Evolutionary conservation across 176 grass and related monocot species (phyloP).

Genomic region (Eremochloa ophiuroides): DNA sequence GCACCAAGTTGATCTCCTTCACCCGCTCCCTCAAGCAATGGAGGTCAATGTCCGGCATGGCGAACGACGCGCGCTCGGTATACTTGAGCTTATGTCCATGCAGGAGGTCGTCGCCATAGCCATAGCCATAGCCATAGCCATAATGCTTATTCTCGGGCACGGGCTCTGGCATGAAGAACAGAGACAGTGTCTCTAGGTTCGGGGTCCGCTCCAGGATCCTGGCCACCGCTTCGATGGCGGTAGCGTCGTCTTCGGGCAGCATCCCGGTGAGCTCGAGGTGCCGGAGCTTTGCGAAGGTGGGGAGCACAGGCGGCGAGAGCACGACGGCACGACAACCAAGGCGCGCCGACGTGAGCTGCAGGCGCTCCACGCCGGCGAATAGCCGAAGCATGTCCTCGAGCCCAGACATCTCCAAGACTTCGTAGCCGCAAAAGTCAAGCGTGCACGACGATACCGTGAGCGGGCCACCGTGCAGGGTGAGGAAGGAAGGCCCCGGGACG

Average conservation of each 20-base stretch:
- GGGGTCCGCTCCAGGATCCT: neutral
- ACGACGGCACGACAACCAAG: neutral
- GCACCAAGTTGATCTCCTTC: conserved; percentile 15
- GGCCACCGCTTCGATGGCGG: neutral
- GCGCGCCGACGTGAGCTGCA: neutral
- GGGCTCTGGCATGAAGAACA: neutral
- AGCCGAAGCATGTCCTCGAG: neutral
- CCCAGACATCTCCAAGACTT: neutral
- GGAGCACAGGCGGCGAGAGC: neutral
- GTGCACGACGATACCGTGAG: neutral
- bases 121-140: no score
- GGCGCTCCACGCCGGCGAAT: neutral
- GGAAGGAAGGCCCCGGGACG: neutral
- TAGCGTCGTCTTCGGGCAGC: neutral
- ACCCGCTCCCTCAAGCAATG: neutral
- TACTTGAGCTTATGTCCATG: conserved; percentile 8
- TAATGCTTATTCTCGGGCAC: neutral
- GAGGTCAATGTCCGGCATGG: neutral
- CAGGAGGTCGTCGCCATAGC: neutral
- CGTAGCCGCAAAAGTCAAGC: neutral
- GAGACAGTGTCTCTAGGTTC: neutral
- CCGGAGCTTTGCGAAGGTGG: neutral
- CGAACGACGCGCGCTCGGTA: neutral
- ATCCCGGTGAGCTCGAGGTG: conserved; percentile 15
- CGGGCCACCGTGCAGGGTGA: neutral